These are phyloP conservation scores for Pholiota microspora DNA, from an alignment of 768 basidiomycete species.

Conservation along the genomic window DNA sequence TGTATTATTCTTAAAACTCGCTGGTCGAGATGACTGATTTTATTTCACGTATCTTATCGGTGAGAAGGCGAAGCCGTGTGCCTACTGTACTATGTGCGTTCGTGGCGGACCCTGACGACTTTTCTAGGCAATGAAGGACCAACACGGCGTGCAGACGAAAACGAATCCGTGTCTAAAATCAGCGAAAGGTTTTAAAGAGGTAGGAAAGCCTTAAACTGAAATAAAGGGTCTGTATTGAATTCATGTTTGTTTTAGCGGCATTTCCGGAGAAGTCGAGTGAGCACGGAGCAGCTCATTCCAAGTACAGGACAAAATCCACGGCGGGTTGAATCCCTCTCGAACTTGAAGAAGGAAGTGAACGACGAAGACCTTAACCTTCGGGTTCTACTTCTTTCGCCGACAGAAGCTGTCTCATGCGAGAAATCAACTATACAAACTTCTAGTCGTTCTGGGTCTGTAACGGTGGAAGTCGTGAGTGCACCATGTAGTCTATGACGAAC, in stretches of 20 bases:
- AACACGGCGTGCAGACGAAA: neutral
- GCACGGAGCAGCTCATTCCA: conserved; percentile 13
- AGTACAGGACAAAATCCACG: neutral
- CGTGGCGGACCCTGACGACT: conserved; percentile 1
- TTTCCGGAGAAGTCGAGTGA: neutral
- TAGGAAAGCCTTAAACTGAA: neutral
- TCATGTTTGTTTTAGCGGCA: neutral
- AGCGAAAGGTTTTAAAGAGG: neutral
- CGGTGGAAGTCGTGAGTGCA: conserved; percentile 9
- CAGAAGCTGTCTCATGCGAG: conserved; percentile 1
- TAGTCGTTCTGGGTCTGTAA: conserved; percentile 10
- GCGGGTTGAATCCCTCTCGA: neutral
- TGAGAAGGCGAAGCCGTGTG: neutral
- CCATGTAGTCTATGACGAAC: too few species aligned
- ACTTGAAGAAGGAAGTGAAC: conserved; percentile 8
- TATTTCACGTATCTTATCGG: conserved; percentile 3
- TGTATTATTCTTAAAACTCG: neutral
- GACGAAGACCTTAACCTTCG: conserved; percentile 10
- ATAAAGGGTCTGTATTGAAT: neutral
- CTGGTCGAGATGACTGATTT: neutral
- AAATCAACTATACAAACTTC: conserved; percentile 7
- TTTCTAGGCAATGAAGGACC: conserved; percentile 3
- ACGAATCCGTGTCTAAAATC: neutral
- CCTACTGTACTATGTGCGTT: neutral
- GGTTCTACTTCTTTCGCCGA: conserved; percentile 9